A percentile compares a stretch with the other conserved stretches of the same genome.
Evolutionary conservation across 257 asterid genomes (phyloP).

Genomic region (Solanum paucissectum): DNA sequence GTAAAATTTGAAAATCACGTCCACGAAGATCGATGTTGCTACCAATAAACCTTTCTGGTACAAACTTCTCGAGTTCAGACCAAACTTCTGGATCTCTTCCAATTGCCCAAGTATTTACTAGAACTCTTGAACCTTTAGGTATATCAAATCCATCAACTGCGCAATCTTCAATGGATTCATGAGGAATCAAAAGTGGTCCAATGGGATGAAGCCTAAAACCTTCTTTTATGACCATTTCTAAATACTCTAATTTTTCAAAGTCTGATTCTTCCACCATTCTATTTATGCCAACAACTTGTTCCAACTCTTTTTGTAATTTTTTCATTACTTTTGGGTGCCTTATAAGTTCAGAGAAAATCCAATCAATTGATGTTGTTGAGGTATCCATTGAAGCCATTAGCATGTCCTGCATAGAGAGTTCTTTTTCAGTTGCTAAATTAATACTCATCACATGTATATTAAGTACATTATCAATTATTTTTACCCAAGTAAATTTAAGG

Average conservation of each 20-base stretch:
- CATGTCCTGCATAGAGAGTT: not conserved
- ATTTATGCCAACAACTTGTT: conserved; percentile 7
- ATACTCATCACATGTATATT: not conserved
- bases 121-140: not conserved
- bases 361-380: conserved; percentile 1
- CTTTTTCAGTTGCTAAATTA: not conserved
- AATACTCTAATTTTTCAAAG: no score
- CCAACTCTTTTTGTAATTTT: conserved; percentile 7
- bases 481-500: not conserved
- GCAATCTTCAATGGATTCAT: conserved; percentile 12
- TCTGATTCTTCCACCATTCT: not conserved
- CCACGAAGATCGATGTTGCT: conserved; percentile 2
- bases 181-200: conserved; percentile 9
- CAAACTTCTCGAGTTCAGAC: not conserved
- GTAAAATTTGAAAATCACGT: not conserved
- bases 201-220: conserved; percentile 10
- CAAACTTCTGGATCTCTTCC: conserved; percentile 2
- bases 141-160: conserved; percentile 5
- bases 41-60: not conserved
- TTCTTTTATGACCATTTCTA: not conserved
- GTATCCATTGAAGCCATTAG: conserved; percentile 13
- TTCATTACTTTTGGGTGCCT: conserved; percentile 1
- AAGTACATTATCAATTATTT: not conserved
- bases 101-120: conserved; percentile 5
- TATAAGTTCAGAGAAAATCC: conserved; percentile 5